These are phyloP conservation scores for Coccomyxa sp. DNA, from an alignment of 139 green algal genomes.

Conservation along the genomic window DNA sequence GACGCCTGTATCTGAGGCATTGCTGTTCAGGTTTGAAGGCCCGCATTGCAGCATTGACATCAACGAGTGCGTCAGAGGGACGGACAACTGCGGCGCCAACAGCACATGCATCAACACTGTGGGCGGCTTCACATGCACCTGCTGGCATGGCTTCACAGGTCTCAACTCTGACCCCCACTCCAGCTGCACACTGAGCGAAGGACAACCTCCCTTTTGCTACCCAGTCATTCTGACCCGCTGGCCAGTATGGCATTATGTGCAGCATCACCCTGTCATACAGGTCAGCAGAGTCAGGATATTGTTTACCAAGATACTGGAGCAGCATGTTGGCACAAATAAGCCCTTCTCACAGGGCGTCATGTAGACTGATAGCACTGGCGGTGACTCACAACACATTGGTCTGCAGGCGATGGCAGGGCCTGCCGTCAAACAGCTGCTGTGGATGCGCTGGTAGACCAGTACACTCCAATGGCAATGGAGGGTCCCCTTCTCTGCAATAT, in stretches of 20 bases:
- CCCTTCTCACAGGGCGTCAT: too few species aligned
- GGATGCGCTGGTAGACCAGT: constrained; percentile 14
- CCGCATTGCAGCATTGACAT: constrained; percentile 40
- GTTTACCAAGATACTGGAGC: too few species aligned
- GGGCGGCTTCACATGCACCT: constrained; percentile 19
- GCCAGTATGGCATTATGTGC: too few species aligned
- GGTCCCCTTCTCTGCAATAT: constrained; percentile 29
- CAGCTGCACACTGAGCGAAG: too few species aligned
- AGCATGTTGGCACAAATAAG: too few species aligned
- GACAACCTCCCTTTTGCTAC: too few species aligned
- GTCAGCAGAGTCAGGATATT: too few species aligned
- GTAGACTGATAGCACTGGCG: too few species aligned
- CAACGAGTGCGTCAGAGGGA: constrained; percentile 56
- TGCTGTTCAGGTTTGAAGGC: constrained; percentile 33
- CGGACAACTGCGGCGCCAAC: constrained; percentile 31
- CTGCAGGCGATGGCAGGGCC: constrained; percentile 7
- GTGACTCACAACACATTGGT: too few species aligned
- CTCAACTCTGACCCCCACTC: too few species aligned
- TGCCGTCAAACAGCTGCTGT: constrained; percentile 16
- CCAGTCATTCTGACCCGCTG: too few species aligned
- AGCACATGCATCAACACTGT: constrained; percentile 45
- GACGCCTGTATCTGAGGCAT: neutral
- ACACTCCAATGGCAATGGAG: constrained; percentile 23
- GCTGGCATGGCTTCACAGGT: constrained; percentile 14
- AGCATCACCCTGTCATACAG: too few species aligned